A percentile compares a stretch with the other conserved stretches of the same genome.
Evolutionary conservation across 805 yeast genomes (phyloP).

Genomic region (Metschnikowia kunwiensis): DNA sequence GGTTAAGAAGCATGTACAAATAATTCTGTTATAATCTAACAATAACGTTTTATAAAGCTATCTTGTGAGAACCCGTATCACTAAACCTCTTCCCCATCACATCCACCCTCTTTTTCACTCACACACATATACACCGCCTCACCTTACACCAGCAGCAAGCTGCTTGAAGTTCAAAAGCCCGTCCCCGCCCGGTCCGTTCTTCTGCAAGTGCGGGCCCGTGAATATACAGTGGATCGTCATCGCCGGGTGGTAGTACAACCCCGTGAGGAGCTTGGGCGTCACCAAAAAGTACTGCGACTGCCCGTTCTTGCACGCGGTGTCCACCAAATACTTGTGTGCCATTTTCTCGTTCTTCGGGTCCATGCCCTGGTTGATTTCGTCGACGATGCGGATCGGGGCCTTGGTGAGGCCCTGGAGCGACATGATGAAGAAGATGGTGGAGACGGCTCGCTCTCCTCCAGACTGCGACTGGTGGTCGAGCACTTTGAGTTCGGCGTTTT

Average conservation of each 20-base stretch:
- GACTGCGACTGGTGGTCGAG: slow-evolving; percentile 88
- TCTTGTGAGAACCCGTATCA: no score
- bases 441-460: slow-evolving; percentile 97
- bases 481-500: slow-evolving; percentile 62
- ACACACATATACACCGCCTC: no score
- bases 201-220: slow-evolving; percentile 32
- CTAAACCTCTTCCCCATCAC: no score
- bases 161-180: no score
- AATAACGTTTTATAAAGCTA: no score
- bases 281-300: slow-evolving; percentile 84
- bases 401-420: slow-evolving; percentile 83
- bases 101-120: no score
- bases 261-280: slow-evolving; percentile 85
- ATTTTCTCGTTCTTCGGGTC: slow-evolving; percentile 87
- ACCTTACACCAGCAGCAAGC: no score
- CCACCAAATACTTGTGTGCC: slow-evolving; percentile 82
- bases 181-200: no score
- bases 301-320: slow-evolving; percentile 62
- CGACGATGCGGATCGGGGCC: slow-evolving; percentile 93
- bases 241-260: slow-evolving; percentile 68
- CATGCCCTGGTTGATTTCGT: slow-evolving; percentile 99
- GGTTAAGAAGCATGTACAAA: no score
- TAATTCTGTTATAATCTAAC: no score
- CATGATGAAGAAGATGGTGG: slow-evolving; percentile 87
- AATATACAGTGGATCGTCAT: slow-evolving; percentile 84